phyloP scores from a whole-genome alignment of 805 yeast species.

The Monosporozyma servazzii region DNA sequence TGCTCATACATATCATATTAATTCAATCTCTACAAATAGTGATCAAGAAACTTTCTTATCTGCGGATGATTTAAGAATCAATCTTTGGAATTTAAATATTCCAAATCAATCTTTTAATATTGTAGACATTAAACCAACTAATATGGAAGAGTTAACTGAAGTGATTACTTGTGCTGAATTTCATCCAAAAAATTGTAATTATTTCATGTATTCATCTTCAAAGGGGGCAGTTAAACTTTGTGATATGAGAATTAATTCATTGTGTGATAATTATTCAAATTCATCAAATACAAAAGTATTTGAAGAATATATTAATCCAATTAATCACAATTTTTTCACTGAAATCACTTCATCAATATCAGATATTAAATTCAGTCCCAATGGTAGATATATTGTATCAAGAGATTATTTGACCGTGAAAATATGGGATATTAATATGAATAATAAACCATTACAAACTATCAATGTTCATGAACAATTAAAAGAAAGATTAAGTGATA shows the following conservation, averaged over 20 bases:
- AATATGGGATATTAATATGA: conserved; percentile 98
- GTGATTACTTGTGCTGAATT: conserved; percentile 95
- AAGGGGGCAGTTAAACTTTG: conserved; percentile 93
- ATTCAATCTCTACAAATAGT: conserved; percentile 86
- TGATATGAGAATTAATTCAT: conserved; percentile 92
- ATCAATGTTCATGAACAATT: conserved; percentile 93
- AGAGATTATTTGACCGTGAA: conserved; percentile 96
- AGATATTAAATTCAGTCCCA: conserved; percentile 83
- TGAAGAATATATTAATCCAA: conserved; percentile 90
- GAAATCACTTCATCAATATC: conserved; percentile 92
- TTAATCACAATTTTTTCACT: conserved; percentile 89
- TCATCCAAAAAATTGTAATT: conserved; percentile 86
- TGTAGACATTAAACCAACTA: conserved; percentile 94
- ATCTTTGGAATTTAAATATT: conserved; percentile 88
- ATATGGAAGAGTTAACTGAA: conserved; percentile 98
- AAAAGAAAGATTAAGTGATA: conserved; percentile 87
- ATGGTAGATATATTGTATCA: conserved; percentile 92
- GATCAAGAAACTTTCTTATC: conserved; percentile 93
- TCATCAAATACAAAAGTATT: conserved; percentile 61
- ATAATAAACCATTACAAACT: conserved; percentile 85
- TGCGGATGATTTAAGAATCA: conserved; percentile 90
- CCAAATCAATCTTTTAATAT: conserved; percentile 94
- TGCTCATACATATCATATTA: conserved; percentile 97
- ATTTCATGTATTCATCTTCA: conserved; percentile 89
- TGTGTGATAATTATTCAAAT: conserved; percentile 56